Conservation (phyloP, 1,284 basidiomycete species). For the Chiua sp. region DNA sequence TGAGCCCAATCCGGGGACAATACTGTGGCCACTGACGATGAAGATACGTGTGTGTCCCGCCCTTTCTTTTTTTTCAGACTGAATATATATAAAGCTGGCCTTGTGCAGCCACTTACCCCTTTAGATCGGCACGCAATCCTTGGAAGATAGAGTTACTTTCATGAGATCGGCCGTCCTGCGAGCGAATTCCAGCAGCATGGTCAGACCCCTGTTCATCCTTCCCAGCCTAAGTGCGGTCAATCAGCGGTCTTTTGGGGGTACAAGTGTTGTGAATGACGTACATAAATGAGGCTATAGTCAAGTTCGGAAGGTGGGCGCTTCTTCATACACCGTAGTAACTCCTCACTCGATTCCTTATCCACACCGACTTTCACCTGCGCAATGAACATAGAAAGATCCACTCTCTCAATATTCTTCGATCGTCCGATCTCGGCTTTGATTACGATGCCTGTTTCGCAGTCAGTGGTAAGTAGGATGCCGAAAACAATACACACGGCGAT, state of each 20-base stretch:
- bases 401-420: constrained; percentile 37
- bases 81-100: too few relatives aligned
- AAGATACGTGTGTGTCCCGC: constrained; percentile 63
- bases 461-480: not conserved
- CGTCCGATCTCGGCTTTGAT: constrained; percentile 3
- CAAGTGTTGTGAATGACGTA: constrained; percentile 40
- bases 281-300: constrained; percentile 86
- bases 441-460: constrained; percentile 1
- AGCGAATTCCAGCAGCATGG: constrained; percentile 45
- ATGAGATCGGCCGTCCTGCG: constrained; percentile 56
- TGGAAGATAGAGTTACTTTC: constrained; percentile 72
- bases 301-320: constrained; percentile 85
- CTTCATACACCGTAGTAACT: constrained; percentile 91
- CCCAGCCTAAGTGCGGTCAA: not conserved
- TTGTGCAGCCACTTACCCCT: constrained; percentile 74
- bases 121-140: constrained; percentile 82
- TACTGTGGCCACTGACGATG: constrained; percentile 54
- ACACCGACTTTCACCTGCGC: constrained; percentile 78
- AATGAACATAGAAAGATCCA: constrained; percentile 81
- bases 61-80: not conserved
- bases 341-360: constrained; percentile 70
- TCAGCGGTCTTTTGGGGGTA: not conserved
- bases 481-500: constrained; percentile 1
- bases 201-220: not conserved
- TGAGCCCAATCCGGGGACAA: not conserved